phyloP scores from a whole-genome alignment of 192 early-diverging fungal genomes.

The Mycoemilia scoparia region DNA sequence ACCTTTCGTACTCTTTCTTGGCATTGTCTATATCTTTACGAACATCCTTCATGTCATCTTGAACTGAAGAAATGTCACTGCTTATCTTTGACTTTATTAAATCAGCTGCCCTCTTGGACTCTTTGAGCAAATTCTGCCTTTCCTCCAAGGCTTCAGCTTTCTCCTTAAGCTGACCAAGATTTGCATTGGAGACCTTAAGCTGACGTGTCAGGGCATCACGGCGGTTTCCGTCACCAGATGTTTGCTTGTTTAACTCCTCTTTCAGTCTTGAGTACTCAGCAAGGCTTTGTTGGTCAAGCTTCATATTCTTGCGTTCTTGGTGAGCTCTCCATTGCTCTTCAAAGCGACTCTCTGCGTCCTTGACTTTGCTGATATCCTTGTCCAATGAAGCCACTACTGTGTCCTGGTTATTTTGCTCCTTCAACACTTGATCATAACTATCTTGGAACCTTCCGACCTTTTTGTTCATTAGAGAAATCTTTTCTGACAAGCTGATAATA shows the following conservation, averaged over 20 bases:
- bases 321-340: constrained; percentile 24
- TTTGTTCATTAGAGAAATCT: constrained; percentile 45
- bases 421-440: constrained; percentile 30
- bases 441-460: constrained; percentile 45
- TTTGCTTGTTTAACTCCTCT: constrained; percentile 46
- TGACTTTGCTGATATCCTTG: constrained; percentile 30
- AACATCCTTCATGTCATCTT: constrained; percentile 29
- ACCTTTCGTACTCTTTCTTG: constrained; percentile 41
- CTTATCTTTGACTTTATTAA: constrained; percentile 13
- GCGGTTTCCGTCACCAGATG: constrained; percentile 48
- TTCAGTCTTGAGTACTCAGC: constrained; percentile 40
- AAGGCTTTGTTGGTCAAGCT: constrained; percentile 21
- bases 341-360: constrained; percentile 30
- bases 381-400: constrained; percentile 31
- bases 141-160: constrained; percentile 27
- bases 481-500: constrained; percentile 40
- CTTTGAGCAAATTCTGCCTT: constrained; percentile 14
- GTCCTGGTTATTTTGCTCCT: constrained; percentile 36
- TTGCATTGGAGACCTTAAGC: constrained; percentile 37
- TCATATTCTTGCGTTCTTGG: constrained; percentile 11
- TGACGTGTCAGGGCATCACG: constrained; percentile 48
- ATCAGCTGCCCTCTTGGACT: constrained; percentile 15
- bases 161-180: constrained; percentile 39
- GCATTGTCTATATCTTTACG: constrained; percentile 37
- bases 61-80: constrained; percentile 6